Base-by-base conservation (phyloP, 2,329 filamentous ascomycete genomes). In the Orbilia brochopaga region DNA sequence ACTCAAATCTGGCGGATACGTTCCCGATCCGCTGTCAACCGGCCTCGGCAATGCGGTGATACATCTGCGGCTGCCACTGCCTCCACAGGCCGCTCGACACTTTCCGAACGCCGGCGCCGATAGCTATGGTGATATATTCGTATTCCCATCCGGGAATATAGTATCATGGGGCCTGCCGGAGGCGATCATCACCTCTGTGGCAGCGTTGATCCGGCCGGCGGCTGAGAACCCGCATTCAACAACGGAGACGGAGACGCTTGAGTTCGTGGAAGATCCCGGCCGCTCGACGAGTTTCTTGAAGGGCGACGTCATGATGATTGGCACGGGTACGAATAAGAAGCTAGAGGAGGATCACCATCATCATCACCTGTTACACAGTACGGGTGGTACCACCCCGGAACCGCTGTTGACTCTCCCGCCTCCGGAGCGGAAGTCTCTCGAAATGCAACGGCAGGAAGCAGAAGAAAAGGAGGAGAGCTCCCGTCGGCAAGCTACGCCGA, bases 131-230 rank as follows among this genome's bases (percentile, higher is more conserved):
- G 94, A 99, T 80, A 87, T 97, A 56, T 97, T 97, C 78, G 88
- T 99, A 64, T 99, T 99, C 75, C 92, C 93, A 7, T 96, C 92
- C 0, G 94, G 94, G 10, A 96, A 92, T 11, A 85, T 97, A 6
- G 94, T 97, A 4, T 89, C 91, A 23, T 99, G 94, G 94, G 90
- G 90, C 3, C 83, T 97, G 0, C 88, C 91, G 0, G 85, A 91
- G 72, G 86, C 89, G 65, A 86, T 91, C 17, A 88, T 92, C 15
- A 84, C 84, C 19, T 85, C 84, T 54, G 81, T 92, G 23, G 88
- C 90, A 3, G 90, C 90, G 7, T 85, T 85, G 64, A 87, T 97
- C 11, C 84, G 90, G 19, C 85, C 87, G 0, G 92, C 93, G 0
- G 90, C 92, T 13, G 85, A 90, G 74, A 87, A 88, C 57, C 86